Conservation (phyloP, 2,329 filamentous ascomycete species). For the Pseudofabraea citricarpa region DNA sequence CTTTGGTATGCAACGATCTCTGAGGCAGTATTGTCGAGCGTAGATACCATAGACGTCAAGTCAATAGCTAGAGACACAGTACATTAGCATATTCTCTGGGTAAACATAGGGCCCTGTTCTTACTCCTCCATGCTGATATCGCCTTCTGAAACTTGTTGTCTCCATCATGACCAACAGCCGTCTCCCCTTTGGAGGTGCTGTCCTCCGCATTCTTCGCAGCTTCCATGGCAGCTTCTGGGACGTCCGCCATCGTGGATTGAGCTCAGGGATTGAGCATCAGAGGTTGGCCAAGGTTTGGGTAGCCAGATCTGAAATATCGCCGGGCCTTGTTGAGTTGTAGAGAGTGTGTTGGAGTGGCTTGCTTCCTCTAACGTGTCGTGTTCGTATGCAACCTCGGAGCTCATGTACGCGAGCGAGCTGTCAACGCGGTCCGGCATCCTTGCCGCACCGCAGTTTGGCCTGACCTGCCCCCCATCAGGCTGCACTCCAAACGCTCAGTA, state of each 20-base stretch:
- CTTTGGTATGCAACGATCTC: slow-evolving; percentile 91
- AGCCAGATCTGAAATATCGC: slow-evolving; percentile 6
- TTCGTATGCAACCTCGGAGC: too few species aligned
- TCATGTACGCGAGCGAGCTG: too few species aligned
- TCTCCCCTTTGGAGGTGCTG: slow-evolving; percentile 7
- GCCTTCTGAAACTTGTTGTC: slow-evolving; percentile 96
- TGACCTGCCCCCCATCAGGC: too few species aligned
- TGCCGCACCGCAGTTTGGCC: too few species aligned
- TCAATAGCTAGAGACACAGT: slow-evolving; percentile 64
- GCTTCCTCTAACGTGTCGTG: background rate
- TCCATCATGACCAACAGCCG: slow-evolving; percentile 37
- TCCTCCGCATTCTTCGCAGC: slow-evolving; percentile 7
- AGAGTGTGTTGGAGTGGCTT: too few species aligned
- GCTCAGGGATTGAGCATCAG: too few species aligned
- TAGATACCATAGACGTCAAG: slow-evolving; percentile 75
- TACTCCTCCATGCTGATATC: slow-evolving; percentile 95
- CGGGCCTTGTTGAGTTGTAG: background rate
- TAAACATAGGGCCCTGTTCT: slow-evolving; percentile 13
- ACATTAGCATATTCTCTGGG: slow-evolving; percentile 7
- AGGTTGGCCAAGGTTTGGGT: too few species aligned
- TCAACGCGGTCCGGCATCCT: too few species aligned
- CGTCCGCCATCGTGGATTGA: slow-evolving; percentile 26
- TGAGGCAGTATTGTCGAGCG: slow-evolving; percentile 87
- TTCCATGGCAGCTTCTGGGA: slow-evolving; percentile 20
- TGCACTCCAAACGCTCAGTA: too few species aligned